Percentiles rank a stretch among this genome's conserved stretches.
These are phyloP conservation scores for Monotropa hypopitys DNA, from an alignment of 179 eudicot species.

Conservation along the genomic window DNA sequence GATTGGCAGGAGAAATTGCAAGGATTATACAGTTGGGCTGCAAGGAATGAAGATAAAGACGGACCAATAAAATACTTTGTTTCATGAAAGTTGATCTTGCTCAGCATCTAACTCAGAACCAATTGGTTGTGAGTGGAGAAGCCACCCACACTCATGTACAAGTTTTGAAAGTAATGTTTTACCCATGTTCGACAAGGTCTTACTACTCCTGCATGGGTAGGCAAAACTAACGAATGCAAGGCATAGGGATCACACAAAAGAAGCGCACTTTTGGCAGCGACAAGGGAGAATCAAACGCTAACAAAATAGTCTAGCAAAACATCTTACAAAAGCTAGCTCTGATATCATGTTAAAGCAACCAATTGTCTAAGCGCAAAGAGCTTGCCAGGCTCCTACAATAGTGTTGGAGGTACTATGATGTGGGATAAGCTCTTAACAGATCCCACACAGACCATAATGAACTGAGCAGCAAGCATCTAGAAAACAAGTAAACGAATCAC, in stretches of 20 bases:
- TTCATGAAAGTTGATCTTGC: neutral
- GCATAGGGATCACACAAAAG: neutral
- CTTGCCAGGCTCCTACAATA: neutral
- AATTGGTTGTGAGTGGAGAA: neutral
- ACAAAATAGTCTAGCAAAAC: neutral
- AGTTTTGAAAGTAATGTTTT: neutral
- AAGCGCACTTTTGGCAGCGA: neutral
- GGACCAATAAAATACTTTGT: neutral
- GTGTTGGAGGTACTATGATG: neutral
- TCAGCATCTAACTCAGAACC: neutral
- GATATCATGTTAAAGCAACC: neutral
- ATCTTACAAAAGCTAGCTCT: neutral
- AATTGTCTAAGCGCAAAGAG: neutral
- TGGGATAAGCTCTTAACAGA: neutral
- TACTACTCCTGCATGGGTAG: neutral
- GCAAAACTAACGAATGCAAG: neutral
- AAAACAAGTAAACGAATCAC: neutral
- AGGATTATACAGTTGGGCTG: constrained; percentile 96
- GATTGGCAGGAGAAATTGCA: constrained; percentile 98
- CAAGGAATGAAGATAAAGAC: constrained; percentile 10
- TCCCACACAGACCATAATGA: neutral
- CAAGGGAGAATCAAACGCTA: neutral
- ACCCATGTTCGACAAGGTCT: neutral
- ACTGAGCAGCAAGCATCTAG: neutral
- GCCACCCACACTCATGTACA: neutral